Base-by-base conservation (phyloP, 2,329 filamentous ascomycete genomes). In the Drechslerella coelobrocha region DNA sequence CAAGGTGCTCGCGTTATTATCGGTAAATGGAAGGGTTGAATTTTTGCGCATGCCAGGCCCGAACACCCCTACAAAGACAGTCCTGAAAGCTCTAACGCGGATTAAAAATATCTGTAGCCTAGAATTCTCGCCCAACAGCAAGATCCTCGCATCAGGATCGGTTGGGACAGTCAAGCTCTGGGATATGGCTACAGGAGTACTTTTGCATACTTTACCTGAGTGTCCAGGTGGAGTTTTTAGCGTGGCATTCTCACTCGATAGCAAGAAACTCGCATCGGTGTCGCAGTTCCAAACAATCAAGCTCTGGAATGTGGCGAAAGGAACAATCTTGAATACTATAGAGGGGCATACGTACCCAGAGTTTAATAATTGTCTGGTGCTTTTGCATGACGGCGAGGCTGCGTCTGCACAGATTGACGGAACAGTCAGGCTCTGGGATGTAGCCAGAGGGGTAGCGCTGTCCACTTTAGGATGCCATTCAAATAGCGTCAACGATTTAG, bases 301-400 rank as follows among this genome's bases (percentile, higher is more conserved):
- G 17, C 17, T 8, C 14, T 23, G 52, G 34, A 12, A 29, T 9
- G 3, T n/a, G 14, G 6, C 19, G 5, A 34, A 6, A 34, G 29
- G 29, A 34, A 12, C 29, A 12, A 12, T 34, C 7, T 12, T 34
- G 29, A 34, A 34, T 12, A 34, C 12, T 6, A 6, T 56, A 8
- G 8, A 17, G 14, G 53, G 31, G 10, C 37, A 56, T 56, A 17
- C 53, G 5, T 2, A 4, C 2, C 8, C 94, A 54, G 94, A 97
- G 41, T 97, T 94, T 1, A 97, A 94, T 1, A 94, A 97, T 55
- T 94, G 94, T 99, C n/a, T n/a, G n/a, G n/a, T n/a, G n/a, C n/a
- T n/a, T 78, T 97, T 93, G 27, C 93, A 93, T 5, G 92, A 97
- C 79, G 93, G 92, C 62, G 91, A 93, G 76, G 95, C 89, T 77